Evolutionary conservation across 306 rosid genomes (phyloP).

Genomic region (Chamaecrista fasciculata): DNA sequence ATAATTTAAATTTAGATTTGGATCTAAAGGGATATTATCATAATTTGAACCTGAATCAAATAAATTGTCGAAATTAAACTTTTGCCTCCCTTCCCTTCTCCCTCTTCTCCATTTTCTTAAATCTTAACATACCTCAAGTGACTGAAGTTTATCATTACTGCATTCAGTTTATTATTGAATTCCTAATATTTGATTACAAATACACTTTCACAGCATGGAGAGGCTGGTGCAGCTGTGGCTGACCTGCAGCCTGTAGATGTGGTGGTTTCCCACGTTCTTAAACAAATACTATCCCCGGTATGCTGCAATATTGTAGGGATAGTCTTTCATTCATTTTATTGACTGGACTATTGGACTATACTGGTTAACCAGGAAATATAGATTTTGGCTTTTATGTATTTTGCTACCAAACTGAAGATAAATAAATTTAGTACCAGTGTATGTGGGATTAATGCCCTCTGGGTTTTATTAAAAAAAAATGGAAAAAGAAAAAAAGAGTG

Average conservation of each 20-base stretch:
- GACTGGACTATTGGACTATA: not conserved
- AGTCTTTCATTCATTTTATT: not conserved
- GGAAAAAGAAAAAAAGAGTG: too few species aligned
- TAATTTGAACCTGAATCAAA: not conserved
- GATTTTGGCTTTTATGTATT: not conserved
- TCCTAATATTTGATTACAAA: conserved; percentile 21
- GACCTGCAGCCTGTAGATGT: conserved; percentile 85
- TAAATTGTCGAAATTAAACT: not conserved
- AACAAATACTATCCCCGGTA: conserved; percentile 84
- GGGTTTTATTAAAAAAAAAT: too few species aligned
- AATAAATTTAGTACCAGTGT: not conserved
- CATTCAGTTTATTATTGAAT: conserved; percentile 23
- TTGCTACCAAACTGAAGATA: not conserved
- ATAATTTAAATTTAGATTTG: not conserved
- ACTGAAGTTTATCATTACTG: conserved; percentile 22
- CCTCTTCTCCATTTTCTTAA: not conserved
- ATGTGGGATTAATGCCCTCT: conserved; percentile 6
- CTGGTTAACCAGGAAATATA: conserved; percentile 2
- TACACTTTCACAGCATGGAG: conserved; percentile 78
- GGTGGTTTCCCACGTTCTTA: conserved; percentile 80
- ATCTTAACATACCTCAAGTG: not conserved
- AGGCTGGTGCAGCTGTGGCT: conserved; percentile 85
- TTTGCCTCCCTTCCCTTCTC: not conserved
- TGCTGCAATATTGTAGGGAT: conserved; percentile 28
- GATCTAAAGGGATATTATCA: not conserved